Percentiles rank a stretch among this genome's conserved stretches.
These are phyloP conservation scores for Ustilago shanxiensis DNA, from an alignment of 1,284 basidiomycete species.

Conservation along the genomic window DNA sequence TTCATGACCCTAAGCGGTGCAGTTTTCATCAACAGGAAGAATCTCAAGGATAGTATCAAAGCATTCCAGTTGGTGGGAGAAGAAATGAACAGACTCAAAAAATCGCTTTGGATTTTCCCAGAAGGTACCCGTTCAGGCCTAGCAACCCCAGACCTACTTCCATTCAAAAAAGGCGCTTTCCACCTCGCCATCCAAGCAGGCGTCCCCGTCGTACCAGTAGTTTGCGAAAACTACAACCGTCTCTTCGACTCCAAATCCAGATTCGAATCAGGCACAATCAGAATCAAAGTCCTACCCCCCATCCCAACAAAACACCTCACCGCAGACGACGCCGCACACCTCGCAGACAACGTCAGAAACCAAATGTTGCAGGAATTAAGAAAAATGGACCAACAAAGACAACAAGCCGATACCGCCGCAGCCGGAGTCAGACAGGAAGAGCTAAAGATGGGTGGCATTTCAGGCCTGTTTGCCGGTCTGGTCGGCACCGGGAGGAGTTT, in stretches of 20 bases:
- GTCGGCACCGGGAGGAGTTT: constrained; percentile 35
- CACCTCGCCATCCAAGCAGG: constrained; percentile 91
- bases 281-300: constrained; percentile 79
- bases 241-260: constrained; percentile 80
- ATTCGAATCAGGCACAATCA: constrained; percentile 74
- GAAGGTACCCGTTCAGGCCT: constrained; percentile 73
- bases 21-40: constrained; percentile 91
- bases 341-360: constrained; percentile 75
- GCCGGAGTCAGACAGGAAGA: constrained; percentile 19
- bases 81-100: constrained; percentile 79
- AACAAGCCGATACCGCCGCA: constrained; percentile 17
- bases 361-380: constrained; percentile 52
- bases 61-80: constrained; percentile 84
- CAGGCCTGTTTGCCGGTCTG: constrained; percentile 40
- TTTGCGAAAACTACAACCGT: constrained; percentile 93
- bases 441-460: constrained; percentile 28
- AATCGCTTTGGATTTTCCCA: constrained; percentile 71
- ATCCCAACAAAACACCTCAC: constrained; percentile 80
- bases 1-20: constrained; percentile 91
- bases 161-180: constrained; percentile 99
- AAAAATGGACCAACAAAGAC: constrained; percentile 52
- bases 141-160: constrained; percentile 72
- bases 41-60: constrained; percentile 79
- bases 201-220: constrained; percentile 82
- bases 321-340: constrained; percentile 76